Percentiles rank a stretch among this genome's conserved stretches.
Evolutionary conservation across 225 moss, liverwort and hornwort genomes (phyloP).

Genomic region (Sphagnum tenellum): DNA sequence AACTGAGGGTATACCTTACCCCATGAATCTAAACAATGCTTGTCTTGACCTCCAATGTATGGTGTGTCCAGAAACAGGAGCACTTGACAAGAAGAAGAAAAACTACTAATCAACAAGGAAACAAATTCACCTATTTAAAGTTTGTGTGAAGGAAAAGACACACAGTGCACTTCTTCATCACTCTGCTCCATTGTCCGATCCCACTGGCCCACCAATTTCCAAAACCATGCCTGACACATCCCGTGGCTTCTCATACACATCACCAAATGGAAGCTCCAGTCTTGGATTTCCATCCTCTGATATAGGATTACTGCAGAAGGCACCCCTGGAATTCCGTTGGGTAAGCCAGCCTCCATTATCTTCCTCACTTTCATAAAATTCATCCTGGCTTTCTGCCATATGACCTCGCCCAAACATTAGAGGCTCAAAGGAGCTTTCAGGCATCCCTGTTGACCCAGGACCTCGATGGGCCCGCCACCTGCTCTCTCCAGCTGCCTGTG

Average conservation of each 20-base stretch:
- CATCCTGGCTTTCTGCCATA: constrained; percentile 76
- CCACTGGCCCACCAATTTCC: constrained; percentile 6
- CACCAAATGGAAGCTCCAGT: constrained; percentile 88
- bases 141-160: no score
- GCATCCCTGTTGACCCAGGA: constrained; percentile 59
- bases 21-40: no score
- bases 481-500: constrained; percentile 65
- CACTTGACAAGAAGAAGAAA: no score
- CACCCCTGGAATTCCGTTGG: constrained; percentile 34
- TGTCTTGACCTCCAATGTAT: no score
- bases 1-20: no score
- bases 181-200: constrained; percentile 13
- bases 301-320: constrained; percentile 55
- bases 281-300: constrained; percentile 70
- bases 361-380: constrained; percentile 88
- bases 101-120: no score
- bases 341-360: constrained; percentile 77
- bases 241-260: constrained; percentile 67
- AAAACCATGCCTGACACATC: constrained; percentile 22
- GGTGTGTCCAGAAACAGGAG: no score
- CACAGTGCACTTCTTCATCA: constrained; percentile 9
- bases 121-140: no score
- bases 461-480: constrained; percentile 90
- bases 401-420: constrained; percentile 65
- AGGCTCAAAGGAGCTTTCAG: constrained; percentile 83